Percentiles rank a stretch among this genome's conserved stretches.
These are phyloP conservation scores for Cucumis hystrix DNA, from an alignment of 306 rosid species.

Conservation along the genomic window DNA sequence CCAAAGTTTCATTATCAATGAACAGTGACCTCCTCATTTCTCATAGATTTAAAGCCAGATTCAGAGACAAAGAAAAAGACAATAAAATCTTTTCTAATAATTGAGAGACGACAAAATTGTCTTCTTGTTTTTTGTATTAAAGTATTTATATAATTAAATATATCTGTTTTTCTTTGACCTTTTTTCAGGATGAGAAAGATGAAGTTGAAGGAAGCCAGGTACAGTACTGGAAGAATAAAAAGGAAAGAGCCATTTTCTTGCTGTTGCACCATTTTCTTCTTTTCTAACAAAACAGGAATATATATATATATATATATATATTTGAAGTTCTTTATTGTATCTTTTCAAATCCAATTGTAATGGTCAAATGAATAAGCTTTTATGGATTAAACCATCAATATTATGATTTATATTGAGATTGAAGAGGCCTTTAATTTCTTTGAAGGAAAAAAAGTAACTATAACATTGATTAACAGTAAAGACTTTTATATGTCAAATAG, in stretches of 20 bases:
- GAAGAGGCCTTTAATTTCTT: background rate
- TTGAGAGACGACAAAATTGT: background rate
- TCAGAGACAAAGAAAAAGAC: too few species aligned
- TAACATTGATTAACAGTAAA: background rate
- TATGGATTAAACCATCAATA: background rate
- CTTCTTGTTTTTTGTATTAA: too few species aligned
- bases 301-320: too few species aligned
- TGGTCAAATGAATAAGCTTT: background rate
- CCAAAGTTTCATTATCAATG: background rate
- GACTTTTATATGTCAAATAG: too few species aligned
- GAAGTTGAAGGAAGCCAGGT: background rate
- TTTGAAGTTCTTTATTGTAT: background rate
- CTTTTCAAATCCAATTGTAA: background rate
- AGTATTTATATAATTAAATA: too few species aligned
- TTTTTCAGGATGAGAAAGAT: constrained; percentile 7
- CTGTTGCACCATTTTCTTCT: background rate
- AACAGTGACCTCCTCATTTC: background rate
- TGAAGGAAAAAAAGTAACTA: background rate
- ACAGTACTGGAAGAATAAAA: background rate
- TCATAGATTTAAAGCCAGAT: background rate
- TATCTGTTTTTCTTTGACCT: background rate
- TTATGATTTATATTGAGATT: background rate
- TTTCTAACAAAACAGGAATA: too few species aligned
- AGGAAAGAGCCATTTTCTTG: background rate
- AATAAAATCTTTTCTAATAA: too few species aligned